phyloP scores from a whole-genome alignment of 495 filamentous ascomycete species.

The Trichoderma gamsii region DNA sequence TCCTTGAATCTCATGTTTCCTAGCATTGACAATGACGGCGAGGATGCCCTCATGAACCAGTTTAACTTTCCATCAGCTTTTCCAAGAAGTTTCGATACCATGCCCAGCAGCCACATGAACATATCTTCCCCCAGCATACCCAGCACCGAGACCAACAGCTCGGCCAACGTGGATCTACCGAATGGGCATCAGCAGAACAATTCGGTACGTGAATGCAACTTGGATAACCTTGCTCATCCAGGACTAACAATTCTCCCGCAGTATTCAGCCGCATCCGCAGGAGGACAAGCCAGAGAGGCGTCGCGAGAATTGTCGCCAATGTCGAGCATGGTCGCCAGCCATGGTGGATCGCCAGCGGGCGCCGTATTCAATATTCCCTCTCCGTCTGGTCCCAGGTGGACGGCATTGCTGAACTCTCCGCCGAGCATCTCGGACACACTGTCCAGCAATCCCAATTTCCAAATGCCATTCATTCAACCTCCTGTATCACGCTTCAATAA shows the following conservation, averaged over 20 bases:
- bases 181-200: slow-evolving; percentile 26
- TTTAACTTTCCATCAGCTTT: no score
- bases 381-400: slow-evolving; percentile 26
- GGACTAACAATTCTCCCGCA: background rate
- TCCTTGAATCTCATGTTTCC: background rate
- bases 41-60: slow-evolving; percentile 50
- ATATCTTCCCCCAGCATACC: background rate
- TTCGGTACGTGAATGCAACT: slow-evolving; percentile 24
- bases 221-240: background rate
- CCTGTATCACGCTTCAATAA: no score
- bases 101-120: slow-evolving; percentile 20
- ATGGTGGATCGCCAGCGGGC: slow-evolving; percentile 40
- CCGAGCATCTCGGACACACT: slow-evolving; percentile 14
- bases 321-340: slow-evolving; percentile 37
- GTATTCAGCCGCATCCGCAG: background rate
- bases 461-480: no score
- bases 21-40: background rate
- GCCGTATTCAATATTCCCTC: slow-evolving; percentile 51
- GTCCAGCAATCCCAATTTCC: slow-evolving; percentile 18
- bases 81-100: no score
- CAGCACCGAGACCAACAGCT: slow-evolving; percentile 18
- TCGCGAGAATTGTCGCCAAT: slow-evolving; percentile 48
- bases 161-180: slow-evolving; percentile 11
- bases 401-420: background rate
- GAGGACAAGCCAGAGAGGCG: slow-evolving; percentile 29